These are phyloP conservation scores for Diaporthe citrichinensis DNA, from an alignment of 2,329 filamentous ascomycete genomes.

Conservation along the genomic window DNA sequence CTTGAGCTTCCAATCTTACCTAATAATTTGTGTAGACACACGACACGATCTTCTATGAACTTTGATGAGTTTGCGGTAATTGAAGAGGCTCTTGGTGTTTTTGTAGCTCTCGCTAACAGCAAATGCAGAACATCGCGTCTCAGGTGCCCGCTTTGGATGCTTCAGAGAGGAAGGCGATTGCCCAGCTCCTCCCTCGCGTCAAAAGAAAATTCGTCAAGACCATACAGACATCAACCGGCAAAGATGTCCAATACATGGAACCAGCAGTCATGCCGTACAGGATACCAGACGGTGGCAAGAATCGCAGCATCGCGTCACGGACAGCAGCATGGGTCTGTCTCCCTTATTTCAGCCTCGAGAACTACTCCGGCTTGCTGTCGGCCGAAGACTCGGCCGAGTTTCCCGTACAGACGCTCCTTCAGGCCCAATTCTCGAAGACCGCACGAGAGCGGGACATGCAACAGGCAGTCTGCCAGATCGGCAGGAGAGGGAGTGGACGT, in stretches of 20 bases:
- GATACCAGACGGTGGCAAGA: not conserved
- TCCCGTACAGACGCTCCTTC: constrained; percentile 59
- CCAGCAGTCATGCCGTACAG: not conserved
- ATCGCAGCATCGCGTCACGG: not conserved
- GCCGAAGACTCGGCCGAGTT: constrained; percentile 46
- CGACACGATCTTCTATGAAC: not conserved
- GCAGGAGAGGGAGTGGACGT: constrained; percentile 45
- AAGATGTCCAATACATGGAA: constrained; percentile 8
- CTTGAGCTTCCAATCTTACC: no score
- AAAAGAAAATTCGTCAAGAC: not conserved
- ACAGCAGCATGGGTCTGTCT: not conserved
- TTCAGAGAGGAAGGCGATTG: not conserved
- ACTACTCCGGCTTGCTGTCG: not conserved
- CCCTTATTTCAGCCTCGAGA: constrained; percentile 6
- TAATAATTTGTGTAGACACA: not conserved
- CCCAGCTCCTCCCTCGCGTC: constrained; percentile 5
- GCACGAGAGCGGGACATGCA: constrained; percentile 58
- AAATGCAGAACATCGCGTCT: not conserved
- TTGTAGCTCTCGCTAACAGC: not conserved
- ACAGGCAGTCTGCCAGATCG: constrained; percentile 58
- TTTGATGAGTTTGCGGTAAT: constrained; percentile 8
- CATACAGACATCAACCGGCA: not conserved
- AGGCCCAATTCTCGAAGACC: constrained; percentile 58
- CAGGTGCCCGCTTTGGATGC: not conserved
- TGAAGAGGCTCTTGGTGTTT: not conserved